phyloP scores from a whole-genome alignment of 2,329 filamentous ascomycete species.

The Septoria linicola region DNA sequence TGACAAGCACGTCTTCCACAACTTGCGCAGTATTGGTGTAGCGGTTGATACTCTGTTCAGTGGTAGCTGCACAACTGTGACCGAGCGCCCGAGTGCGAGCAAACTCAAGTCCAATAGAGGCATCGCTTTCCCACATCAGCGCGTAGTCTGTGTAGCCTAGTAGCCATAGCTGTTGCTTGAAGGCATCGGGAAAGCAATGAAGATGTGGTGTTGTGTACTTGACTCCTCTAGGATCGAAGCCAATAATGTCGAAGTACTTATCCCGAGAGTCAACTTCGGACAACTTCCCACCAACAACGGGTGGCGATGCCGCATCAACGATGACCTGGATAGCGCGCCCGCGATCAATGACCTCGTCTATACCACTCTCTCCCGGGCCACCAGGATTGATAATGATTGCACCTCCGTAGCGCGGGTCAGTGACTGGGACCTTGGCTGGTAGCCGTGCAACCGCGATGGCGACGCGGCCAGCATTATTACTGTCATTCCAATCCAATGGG shows the following conservation, averaged over 20 bases:
- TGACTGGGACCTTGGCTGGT: constrained; percentile 44
- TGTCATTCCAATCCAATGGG: constrained; percentile 48
- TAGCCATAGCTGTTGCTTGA: constrained; percentile 40
- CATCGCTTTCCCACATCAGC: constrained; percentile 28
- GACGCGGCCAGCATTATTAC: constrained; percentile 26
- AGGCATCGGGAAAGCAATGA: constrained; percentile 38
- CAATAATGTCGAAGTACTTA: constrained; percentile 44
- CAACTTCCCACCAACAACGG: background rate
- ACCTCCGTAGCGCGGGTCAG: constrained; percentile 43
- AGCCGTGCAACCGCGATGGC: constrained; percentile 48
- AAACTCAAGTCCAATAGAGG: constrained; percentile 11
- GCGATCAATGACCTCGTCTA: constrained; percentile 32
- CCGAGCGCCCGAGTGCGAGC: constrained; percentile 12
- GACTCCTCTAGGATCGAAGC: constrained; percentile 48
- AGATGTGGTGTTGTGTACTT: constrained; percentile 39
- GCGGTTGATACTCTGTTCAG: constrained; percentile 43
- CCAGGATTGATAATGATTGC: constrained; percentile 47
- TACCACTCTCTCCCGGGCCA: constrained; percentile 46
- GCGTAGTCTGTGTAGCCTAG: background rate
- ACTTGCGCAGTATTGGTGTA: constrained; percentile 51
- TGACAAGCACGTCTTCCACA: constrained; percentile 51
- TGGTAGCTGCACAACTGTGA: constrained; percentile 7
- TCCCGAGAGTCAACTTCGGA: background rate
- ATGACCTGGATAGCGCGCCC: constrained; percentile 27
- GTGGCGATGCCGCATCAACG: constrained; percentile 19